Percentiles rank a stretch among this genome's conserved stretches.
Conservation (phyloP, 2,329 filamentous ascomycete species). For the Talaromyces sp. region DNA sequence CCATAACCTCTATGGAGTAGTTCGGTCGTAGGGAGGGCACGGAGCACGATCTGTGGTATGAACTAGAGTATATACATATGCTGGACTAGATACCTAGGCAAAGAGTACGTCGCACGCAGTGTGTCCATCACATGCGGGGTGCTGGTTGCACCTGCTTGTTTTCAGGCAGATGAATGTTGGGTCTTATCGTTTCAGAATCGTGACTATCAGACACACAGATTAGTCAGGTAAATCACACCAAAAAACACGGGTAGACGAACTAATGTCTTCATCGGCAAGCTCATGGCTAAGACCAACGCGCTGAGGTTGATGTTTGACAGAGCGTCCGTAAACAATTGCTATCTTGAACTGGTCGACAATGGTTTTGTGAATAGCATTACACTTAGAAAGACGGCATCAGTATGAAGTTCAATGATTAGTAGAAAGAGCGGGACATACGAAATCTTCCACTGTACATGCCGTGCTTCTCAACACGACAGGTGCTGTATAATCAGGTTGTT, state of each 20-base stretch:
- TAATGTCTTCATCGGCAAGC: conserved; percentile 94
- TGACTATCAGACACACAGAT: conserved; percentile 43
- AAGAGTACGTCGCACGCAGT: background rate
- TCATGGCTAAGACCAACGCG: conserved; percentile 88
- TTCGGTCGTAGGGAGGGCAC: background rate
- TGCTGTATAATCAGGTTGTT: conserved; percentile 83
- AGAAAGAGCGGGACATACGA: conserved; percentile 59
- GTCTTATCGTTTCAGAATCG: conserved; percentile 65
- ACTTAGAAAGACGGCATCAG: conserved; percentile 53
- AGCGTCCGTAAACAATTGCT: conserved; percentile 94
- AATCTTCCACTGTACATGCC: conserved; percentile 90
- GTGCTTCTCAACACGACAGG: conserved; percentile 84
- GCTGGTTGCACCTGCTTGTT: background rate
- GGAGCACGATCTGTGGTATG: background rate
- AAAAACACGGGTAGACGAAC: conserved; percentile 51
- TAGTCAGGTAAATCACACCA: background rate
- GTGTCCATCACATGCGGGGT: conserved; percentile 13
- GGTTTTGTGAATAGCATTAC: conserved; percentile 93
- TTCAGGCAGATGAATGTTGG: background rate
- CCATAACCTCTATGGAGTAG: background rate
- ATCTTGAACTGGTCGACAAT: conserved; percentile 95
- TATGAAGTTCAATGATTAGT: conserved; percentile 20
- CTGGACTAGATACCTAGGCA: background rate
- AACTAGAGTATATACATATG: background rate
- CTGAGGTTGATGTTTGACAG: conserved; percentile 97